Evolutionary conservation across 345 rosid species (phyloP).

Genomic region (Atalantia buxifolia): DNA sequence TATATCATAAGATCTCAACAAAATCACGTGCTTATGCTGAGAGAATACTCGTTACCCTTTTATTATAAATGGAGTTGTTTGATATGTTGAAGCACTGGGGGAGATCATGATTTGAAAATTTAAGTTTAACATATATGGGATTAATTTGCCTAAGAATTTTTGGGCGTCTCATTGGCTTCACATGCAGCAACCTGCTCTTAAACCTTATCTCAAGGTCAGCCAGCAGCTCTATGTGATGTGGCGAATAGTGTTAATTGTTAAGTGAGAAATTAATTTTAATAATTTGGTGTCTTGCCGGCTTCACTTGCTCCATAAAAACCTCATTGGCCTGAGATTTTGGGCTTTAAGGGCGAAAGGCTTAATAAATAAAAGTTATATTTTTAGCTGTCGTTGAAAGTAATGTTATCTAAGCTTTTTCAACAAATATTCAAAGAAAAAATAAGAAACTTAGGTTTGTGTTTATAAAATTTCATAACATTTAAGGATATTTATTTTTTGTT

Average conservation of each 20-base stretch:
- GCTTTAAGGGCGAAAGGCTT: not conserved
- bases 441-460: not conserved
- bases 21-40: too few relatives aligned
- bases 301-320: too few relatives aligned
- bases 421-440: not conserved
- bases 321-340: too few relatives aligned
- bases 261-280: not conserved
- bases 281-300: too few relatives aligned
- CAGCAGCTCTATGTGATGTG: not conserved
- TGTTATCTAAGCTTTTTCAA: not conserved
- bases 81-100: not conserved
- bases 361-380: not conserved
- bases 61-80: not conserved
- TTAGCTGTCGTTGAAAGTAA: not conserved
- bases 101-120: not conserved
- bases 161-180: not conserved
- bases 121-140: not conserved
- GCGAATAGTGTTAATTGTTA: not conserved
- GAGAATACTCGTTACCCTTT: not conserved
- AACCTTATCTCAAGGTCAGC: not conserved
- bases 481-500: not conserved
- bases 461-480: too few relatives aligned
- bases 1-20: too few relatives aligned
- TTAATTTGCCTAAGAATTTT: not conserved
- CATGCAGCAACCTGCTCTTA: not conserved